Evolutionary conservation across 1,139 yeast genomes (phyloP), one percentile per base, ranked within the genome.

Genomic region (Yamadazyma atmosphaerica): DNA sequence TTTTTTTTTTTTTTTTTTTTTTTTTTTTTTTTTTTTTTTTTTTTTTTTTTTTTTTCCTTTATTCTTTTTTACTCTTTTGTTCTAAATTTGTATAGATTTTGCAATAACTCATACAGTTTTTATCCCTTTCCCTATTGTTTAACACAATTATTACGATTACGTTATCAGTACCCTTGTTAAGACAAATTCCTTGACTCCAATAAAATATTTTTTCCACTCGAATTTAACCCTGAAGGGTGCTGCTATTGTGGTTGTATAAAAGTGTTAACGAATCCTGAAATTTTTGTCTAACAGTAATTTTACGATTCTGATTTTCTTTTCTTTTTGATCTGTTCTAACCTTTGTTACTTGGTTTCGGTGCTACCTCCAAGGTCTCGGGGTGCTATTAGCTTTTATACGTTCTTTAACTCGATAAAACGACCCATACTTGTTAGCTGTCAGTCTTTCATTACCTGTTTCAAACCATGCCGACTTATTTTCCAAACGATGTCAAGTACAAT

Each of bases 401-500:
- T 23, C 31, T 10, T 15, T 15, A 10, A 14, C 16, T 14, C n/a
- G n/a, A n/a, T n/a, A n/a, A n/a, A n/a, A n/a, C n/a, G n/a, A n/a
- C 10, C 17, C 15, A 5, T 9, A 9, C 4, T 29, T n/a, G 22
- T 29, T 29, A 29, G 14, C 32, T 19, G 12, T n/a, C 16, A 28
- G 31, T 28, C 31, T 7, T 28, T 28, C 28, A n/a, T 23, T 23
- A 4, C 9, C 4, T 32, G 9, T 19, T n/a, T n/a, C n/a, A n/a
- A n/a, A 16, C 10, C 23, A 55, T 55, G 60, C 56, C 59, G 14
- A 52, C 58, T 10, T 51, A 47, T 40, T 52, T 45, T 26, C 50
- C 57, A 3, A 45, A 44, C 23, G 52, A 48, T 35, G 36, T 50
- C 36, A 53, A 58, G 39, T 63, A 65, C 50, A 51, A 57, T 26